phyloP scores from a whole-genome alignment of 495 filamentous ascomycete species.

The Rusavskia elegans region DNA sequence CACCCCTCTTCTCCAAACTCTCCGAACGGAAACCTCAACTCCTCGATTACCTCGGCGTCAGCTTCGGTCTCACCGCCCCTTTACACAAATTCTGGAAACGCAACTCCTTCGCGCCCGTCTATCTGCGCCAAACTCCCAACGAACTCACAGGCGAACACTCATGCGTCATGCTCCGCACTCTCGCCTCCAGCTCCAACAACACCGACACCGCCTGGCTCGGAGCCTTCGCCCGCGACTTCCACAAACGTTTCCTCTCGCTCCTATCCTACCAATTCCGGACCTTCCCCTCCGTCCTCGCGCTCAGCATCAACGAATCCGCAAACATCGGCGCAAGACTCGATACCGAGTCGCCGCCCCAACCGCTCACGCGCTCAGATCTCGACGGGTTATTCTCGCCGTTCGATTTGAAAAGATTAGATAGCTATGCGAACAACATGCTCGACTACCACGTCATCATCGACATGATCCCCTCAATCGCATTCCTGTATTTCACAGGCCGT shows the following conservation, averaged over 20 bases:
- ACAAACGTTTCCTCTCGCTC: slow-evolving; percentile 71
- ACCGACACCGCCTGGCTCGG: slow-evolving; percentile 63
- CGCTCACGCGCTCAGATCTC: slow-evolving; percentile 53
- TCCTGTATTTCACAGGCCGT: slow-evolving; percentile 67
- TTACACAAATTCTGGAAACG: slow-evolving; percentile 97
- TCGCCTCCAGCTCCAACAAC: slow-evolving; percentile 45
- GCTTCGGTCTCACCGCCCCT: slow-evolving; percentile 74
- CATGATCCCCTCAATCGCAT: slow-evolving; percentile 66
- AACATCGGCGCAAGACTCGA: slow-evolving; percentile 50
- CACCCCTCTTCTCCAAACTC: slow-evolving; percentile 80
- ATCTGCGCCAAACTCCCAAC: slow-evolving; percentile 89
- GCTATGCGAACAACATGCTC: slow-evolving; percentile 89
- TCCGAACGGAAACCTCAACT: slow-evolving; percentile 63
- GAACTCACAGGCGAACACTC: slow-evolving; percentile 95
- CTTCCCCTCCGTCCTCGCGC: slow-evolving; percentile 65
- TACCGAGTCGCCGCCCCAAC: slow-evolving; percentile 26
- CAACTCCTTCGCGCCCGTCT: slow-evolving; percentile 73
- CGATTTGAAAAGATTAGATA: slow-evolving; percentile 85
- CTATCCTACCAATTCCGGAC: slow-evolving; percentile 83
- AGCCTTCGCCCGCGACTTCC: slow-evolving; percentile 85
- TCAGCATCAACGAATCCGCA: slow-evolving; percentile 81
- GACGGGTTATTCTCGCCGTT: slow-evolving; percentile 70
- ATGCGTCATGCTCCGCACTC: slow-evolving; percentile 84
- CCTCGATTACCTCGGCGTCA: slow-evolving; percentile 89
- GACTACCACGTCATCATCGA: slow-evolving; percentile 97